phyloP scores from a whole-genome alignment of 768 basidiomycete species.

The Russula compacta region DNA sequence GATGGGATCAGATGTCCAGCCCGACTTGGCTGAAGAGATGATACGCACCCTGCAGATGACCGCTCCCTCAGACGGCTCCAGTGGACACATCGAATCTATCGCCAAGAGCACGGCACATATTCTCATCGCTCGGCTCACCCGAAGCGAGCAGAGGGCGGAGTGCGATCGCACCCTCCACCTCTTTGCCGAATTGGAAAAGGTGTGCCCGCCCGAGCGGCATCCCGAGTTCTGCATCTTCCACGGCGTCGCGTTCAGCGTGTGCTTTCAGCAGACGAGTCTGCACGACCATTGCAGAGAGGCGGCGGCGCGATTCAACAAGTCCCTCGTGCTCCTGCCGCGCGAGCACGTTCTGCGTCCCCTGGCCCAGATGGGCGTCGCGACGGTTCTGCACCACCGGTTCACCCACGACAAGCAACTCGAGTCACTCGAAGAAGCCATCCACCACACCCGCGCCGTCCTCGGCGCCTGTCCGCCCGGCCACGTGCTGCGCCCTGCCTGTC shows the following conservation, averaged over 20 bases:
- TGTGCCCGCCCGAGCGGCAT: background rate
- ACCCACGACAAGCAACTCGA: background rate
- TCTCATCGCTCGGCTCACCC: background rate
- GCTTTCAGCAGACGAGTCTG: slow-evolving; percentile 4
- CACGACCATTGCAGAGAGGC: background rate
- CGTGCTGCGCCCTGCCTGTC: background rate
- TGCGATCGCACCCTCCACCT: background rate
- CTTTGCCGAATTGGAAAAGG: background rate
- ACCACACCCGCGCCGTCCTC: background rate
- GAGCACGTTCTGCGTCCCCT: background rate
- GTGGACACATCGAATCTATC: background rate
- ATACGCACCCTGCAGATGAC: background rate
- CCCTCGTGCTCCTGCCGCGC: background rate
- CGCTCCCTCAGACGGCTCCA: background rate
- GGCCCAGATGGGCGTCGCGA: background rate
- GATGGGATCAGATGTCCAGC: background rate
- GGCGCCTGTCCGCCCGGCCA: background rate
- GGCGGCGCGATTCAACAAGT: background rate
- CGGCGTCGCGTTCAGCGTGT: background rate
- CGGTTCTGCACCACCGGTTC: background rate
- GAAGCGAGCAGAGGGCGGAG: background rate
- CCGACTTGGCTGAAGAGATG: background rate
- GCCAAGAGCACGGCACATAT: background rate
- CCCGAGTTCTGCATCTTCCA: background rate
- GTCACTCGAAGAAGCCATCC: slow-evolving; percentile 2